A percentile compares a stretch with the other conserved stretches of the same genome.
These are phyloP conservation scores for Boletus fagicola DNA, from an alignment of 768 basidiomycete species.

Conservation along the genomic window DNA sequence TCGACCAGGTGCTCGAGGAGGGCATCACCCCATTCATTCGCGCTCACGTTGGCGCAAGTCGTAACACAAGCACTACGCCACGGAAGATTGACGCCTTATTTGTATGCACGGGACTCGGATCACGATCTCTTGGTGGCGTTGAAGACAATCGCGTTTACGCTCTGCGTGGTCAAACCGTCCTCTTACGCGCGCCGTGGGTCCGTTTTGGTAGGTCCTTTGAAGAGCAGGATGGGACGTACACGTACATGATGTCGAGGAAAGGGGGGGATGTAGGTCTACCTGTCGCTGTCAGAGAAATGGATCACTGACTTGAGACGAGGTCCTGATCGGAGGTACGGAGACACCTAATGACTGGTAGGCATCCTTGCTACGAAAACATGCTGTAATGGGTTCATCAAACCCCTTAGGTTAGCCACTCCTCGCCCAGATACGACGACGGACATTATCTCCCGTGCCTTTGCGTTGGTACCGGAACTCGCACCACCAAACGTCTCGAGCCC, in stretches of 20 bases:
- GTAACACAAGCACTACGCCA: neutral
- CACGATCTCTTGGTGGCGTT: constrained; percentile 45
- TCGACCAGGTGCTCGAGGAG: constrained; percentile 47
- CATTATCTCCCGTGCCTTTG: constrained; percentile 53
- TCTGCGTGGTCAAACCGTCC: constrained; percentile 42
- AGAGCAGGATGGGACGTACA: constrained; percentile 26
- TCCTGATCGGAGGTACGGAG: constrained; percentile 61
- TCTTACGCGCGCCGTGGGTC: constrained; percentile 45
- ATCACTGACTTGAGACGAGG: constrained; percentile 22
- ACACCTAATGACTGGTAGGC: constrained; percentile 55
- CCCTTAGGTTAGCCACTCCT: constrained; percentile 1
- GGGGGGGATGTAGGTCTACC: constrained; percentile 36
- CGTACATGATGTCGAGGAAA: constrained; percentile 35
- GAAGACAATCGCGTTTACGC: constrained; percentile 44
- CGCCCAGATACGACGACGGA: constrained; percentile 42
- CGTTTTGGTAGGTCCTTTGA: constrained; percentile 29
- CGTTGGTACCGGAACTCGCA: constrained; percentile 53
- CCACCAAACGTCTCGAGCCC: constrained; percentile 48
- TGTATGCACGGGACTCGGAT: constrained; percentile 63
- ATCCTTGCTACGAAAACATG: neutral
- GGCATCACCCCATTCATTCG: neutral
- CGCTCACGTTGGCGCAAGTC: neutral
- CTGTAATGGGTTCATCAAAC: neutral
- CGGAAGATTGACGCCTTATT: constrained; percentile 27
- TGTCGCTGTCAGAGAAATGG: neutral